phyloP scores from a whole-genome alignment of 768 basidiomycete species.

The Erythrobasidium yunnanense region DNA sequence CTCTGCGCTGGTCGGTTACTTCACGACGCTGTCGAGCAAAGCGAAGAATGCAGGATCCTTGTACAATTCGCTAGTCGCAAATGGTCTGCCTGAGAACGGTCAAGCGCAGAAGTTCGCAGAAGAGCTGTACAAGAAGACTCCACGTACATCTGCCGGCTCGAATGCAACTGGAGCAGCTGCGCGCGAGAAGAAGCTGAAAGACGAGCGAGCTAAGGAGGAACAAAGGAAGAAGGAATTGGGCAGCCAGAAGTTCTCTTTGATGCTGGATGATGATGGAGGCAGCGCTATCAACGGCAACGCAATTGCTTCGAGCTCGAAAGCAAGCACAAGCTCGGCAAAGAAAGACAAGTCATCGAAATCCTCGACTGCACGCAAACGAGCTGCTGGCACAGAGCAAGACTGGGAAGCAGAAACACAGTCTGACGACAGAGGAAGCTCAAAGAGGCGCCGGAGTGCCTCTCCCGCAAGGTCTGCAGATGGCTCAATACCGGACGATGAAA shows the following conservation, averaged over 20 bases:
- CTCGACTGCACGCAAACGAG: not conserved
- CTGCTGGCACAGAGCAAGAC: constrained; percentile 58
- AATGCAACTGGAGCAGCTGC: constrained; percentile 45
- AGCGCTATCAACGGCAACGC: constrained; percentile 30
- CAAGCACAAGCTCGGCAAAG: not conserved
- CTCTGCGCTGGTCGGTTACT: constrained; percentile 34
- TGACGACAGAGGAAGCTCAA: constrained; percentile 38
- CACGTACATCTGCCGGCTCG: constrained; percentile 57
- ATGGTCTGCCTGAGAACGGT: constrained; percentile 69
- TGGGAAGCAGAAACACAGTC: constrained; percentile 68
- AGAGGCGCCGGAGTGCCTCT: constrained; percentile 33
- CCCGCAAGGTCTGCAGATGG: constrained; percentile 43
- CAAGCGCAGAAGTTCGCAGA: constrained; percentile 68
- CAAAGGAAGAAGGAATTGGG: constrained; percentile 60
- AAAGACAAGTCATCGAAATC: not conserved
- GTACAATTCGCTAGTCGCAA: constrained; percentile 60
- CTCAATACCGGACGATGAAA: constrained; percentile 48
- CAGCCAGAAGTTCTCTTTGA: constrained; percentile 63
- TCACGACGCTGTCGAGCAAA: constrained; percentile 44
- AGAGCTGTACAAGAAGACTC: constrained; percentile 64
- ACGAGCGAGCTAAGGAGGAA: constrained; percentile 52
- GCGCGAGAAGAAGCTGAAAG: constrained; percentile 41
- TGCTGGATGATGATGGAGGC: constrained; percentile 59
- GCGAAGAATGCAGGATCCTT: constrained; percentile 70
- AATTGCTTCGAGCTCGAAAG: not conserved